Evolutionary conservation across 1,139 yeast species (phyloP).

Genomic region (Suhomyces choctaworum): DNA sequence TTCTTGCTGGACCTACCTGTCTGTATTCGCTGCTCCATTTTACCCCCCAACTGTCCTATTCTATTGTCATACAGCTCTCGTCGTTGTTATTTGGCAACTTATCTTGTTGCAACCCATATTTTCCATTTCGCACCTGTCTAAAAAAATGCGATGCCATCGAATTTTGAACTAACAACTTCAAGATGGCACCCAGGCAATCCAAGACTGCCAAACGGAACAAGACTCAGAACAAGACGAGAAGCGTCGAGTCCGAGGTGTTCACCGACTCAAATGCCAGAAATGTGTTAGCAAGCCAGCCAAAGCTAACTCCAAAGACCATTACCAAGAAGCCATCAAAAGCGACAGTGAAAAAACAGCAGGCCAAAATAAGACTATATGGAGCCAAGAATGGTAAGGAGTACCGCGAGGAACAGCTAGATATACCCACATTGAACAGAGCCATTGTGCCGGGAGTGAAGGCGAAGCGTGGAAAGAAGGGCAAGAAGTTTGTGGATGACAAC

Average conservation of each 20-base stretch:
- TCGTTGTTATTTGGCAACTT: not conserved
- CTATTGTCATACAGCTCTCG: not conserved
- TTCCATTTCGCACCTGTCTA: not conserved
- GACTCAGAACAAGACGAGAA: slow-evolving; percentile 54
- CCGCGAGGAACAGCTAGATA: slow-evolving; percentile 72
- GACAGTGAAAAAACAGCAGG: slow-evolving; percentile 64
- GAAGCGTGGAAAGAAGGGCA: slow-evolving; percentile 86
- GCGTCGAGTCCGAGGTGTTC: slow-evolving; percentile 65
- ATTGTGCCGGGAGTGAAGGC: slow-evolving; percentile 81
- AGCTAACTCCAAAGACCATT: slow-evolving; percentile 59
- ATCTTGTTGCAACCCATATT: not conserved
- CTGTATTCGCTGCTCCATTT: too few species aligned
- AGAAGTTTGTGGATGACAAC: slow-evolving; percentile 76
- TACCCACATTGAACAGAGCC: slow-evolving; percentile 80
- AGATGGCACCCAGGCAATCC: slow-evolving; percentile 59
- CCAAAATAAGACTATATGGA: slow-evolving; percentile 66
- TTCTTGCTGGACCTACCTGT: too few species aligned
- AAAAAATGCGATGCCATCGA: slow-evolving; percentile 17
- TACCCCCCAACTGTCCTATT: not conserved
- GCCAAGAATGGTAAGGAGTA: slow-evolving; percentile 65
- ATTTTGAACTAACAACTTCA: slow-evolving; percentile 6
- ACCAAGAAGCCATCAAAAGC: slow-evolving; percentile 52
- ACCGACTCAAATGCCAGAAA: slow-evolving; percentile 67
- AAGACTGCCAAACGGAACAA: slow-evolving; percentile 57
- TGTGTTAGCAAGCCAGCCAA: slow-evolving; percentile 60